Evolutionary conservation across 495 filamentous ascomycete species (phyloP), one percentile per base, ranked within the genome.

Genomic region (Cairneyella variabilis): DNA sequence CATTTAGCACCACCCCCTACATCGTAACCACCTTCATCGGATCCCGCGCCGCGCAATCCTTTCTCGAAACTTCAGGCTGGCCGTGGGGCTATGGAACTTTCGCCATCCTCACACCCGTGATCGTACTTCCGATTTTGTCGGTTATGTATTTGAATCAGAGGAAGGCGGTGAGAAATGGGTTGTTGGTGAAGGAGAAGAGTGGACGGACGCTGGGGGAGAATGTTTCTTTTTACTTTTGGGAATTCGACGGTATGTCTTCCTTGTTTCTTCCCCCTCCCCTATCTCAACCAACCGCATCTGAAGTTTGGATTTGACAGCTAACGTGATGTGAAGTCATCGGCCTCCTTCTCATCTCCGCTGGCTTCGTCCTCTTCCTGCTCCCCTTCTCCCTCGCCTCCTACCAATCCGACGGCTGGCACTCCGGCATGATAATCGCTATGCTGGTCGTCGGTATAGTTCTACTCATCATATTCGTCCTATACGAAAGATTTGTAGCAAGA

Each of bases 351-450:
- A 54, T 85, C 16, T 73, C 69, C 49, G 75, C 70, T 9, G 83
- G 76, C 8, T 76, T 83, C 43, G 69, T 76, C 14, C 70, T 85
- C n/a, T 73, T 85, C 59, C 76, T 85, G 16, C 74, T 87, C 12
- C 81, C 84, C 0, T 83, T 87, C 68, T 76, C 70, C 47, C 68
- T 88, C 34, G 64, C 68, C 10, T 67, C 69, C 22, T 73, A 72
- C 32, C 69, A 75, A n/a, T 60, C 66, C 0, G 62, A 76, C 10
- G 66, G 68, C 17, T 86, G 82, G 69, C 26, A 64, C 1, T 73
- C 73, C 22, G 64, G 75, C 4, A 59, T 68, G 22, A 77, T 86
- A 50, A 85, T 88, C 52, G 68, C 67, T 41, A 73, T 83, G 70
- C 49, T 85, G 20, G 71, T 84, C 9, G 50, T 85, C 54, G 84